Evolutionary conservation across 352 stramenopile species (phyloP).

Genomic region (Globisporangium splendens): DNA sequence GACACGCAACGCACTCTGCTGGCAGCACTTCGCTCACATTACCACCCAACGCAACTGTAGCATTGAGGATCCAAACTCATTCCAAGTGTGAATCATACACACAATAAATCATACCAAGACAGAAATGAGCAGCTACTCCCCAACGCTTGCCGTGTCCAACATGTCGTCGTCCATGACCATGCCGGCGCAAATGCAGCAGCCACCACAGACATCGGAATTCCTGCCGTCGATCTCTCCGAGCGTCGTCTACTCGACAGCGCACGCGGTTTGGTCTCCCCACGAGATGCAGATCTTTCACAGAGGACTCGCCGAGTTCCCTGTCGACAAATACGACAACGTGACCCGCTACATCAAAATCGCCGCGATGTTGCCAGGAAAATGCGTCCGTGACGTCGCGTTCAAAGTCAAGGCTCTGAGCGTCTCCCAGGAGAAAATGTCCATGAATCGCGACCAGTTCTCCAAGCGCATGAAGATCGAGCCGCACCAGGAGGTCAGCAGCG

Average conservation of each 20-base stretch:
- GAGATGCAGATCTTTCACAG: conserved; percentile 65
- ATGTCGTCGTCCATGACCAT: conserved; percentile 15
- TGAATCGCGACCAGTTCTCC: conserved; percentile 23
- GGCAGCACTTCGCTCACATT: neutral
- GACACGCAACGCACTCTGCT: neutral
- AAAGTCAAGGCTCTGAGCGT: conserved; percentile 41
- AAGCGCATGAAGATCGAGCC: conserved; percentile 69
- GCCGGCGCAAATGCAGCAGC: conserved; percentile 10
- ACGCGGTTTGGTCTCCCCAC: conserved; percentile 51
- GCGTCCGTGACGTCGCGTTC: conserved; percentile 72
- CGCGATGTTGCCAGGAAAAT: conserved; percentile 59
- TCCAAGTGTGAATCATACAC: neutral
- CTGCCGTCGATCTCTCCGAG: conserved; percentile 57
- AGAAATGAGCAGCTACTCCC: conserved; percentile 13
- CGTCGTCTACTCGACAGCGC: conserved; percentile 55
- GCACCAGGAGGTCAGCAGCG: conserved; percentile 24
- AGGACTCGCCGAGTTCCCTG: conserved; percentile 50
- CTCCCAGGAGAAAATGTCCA: conserved; percentile 15
- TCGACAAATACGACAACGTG: conserved; percentile 67
- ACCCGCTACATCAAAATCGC: conserved; percentile 86
- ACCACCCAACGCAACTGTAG: neutral
- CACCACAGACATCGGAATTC: conserved; percentile 3
- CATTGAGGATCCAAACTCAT: neutral
- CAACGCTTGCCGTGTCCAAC: neutral
- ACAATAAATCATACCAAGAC: too few species aligned